A percentile compares a stretch with the other conserved stretches of the same genome.
These are phyloP conservation scores for Agastache rugosa DNA, from an alignment of 257 asterid species.

Conservation along the genomic window DNA sequence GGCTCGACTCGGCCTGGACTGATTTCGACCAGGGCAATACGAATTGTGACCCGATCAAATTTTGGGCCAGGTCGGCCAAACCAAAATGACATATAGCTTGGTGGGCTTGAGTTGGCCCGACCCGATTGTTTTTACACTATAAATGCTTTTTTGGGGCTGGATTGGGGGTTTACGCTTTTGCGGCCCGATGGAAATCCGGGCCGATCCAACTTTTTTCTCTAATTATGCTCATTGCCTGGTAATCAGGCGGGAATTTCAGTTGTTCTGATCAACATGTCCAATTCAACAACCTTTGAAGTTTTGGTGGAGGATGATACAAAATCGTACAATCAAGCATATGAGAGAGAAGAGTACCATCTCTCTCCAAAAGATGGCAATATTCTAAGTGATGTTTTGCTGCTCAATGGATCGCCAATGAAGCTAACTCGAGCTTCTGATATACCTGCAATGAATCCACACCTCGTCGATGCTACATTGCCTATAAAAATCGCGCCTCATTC, in stretches of 20 bases:
- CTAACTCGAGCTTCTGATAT: slow-evolving; percentile 61
- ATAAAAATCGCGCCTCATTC: slow-evolving; percentile 59
- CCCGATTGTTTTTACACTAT: too few relatives aligned
- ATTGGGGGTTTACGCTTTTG: too few relatives aligned
- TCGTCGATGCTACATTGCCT: slow-evolving; percentile 53
- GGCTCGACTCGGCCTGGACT: too few relatives aligned
- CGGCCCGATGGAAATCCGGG: too few relatives aligned
- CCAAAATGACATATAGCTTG: too few relatives aligned
- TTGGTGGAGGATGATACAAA: slow-evolving; percentile 44
- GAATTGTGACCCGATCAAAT: too few relatives aligned
- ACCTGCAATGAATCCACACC: slow-evolving; percentile 57
- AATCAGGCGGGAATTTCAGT: slow-evolving; percentile 59
- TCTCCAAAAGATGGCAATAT: slow-evolving; percentile 74
- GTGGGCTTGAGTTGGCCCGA: too few relatives aligned
- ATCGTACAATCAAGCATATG: slow-evolving; percentile 24
- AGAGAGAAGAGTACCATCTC: slow-evolving; percentile 80
- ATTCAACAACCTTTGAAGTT: slow-evolving; percentile 60
- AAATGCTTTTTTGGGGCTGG: too few relatives aligned
- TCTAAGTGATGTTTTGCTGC: slow-evolving; percentile 64
- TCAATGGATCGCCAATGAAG: slow-evolving; percentile 69
- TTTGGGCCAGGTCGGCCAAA: too few relatives aligned
- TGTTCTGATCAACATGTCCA: slow-evolving; percentile 77
- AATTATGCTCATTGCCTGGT: neutral
- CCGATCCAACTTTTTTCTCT: neutral
- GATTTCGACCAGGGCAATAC: too few relatives aligned